Conservation (phyloP, 2,329 filamentous ascomycete species). For the Didymella pinodella region DNA sequence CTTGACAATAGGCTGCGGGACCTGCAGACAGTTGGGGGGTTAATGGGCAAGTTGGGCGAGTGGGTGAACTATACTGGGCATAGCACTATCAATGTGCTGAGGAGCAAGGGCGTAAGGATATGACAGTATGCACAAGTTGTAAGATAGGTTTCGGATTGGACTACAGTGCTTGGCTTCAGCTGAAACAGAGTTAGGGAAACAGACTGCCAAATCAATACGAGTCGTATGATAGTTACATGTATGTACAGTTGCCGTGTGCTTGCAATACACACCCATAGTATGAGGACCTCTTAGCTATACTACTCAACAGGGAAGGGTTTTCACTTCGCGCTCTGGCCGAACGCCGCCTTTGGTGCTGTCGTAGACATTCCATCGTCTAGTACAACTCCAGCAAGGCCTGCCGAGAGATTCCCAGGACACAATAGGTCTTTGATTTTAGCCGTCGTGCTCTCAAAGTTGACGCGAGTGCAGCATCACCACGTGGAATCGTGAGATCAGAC, state of each 20-base stretch:
- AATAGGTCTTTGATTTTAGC: background rate
- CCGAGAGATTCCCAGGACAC: background rate
- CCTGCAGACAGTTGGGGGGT: slow-evolving; percentile 67
- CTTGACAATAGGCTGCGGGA: slow-evolving; percentile 78
- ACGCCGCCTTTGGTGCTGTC: too few relatives aligned
- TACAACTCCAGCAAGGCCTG: background rate
- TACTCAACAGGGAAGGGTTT: background rate
- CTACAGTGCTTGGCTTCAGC: background rate
- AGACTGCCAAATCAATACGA: background rate
- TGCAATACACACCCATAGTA: background rate
- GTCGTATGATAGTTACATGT: background rate
- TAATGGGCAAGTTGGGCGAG: slow-evolving; percentile 70
- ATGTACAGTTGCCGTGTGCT: background rate
- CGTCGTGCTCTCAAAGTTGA: background rate
- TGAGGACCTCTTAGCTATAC: background rate
- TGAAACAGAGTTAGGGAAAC: background rate
- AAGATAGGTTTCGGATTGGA: background rate
- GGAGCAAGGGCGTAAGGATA: slow-evolving; percentile 87
- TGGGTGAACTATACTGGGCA: slow-evolving; percentile 85
- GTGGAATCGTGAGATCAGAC: background rate
- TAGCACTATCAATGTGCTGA: slow-evolving; percentile 79
- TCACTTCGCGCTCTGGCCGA: background rate
- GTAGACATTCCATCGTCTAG: background rate
- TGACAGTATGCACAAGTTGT: slow-evolving; percentile 47
- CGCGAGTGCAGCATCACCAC: background rate